These are phyloP conservation scores for Petunia axillaris DNA, from an alignment of 257 asterid species.

Conservation along the genomic window DNA sequence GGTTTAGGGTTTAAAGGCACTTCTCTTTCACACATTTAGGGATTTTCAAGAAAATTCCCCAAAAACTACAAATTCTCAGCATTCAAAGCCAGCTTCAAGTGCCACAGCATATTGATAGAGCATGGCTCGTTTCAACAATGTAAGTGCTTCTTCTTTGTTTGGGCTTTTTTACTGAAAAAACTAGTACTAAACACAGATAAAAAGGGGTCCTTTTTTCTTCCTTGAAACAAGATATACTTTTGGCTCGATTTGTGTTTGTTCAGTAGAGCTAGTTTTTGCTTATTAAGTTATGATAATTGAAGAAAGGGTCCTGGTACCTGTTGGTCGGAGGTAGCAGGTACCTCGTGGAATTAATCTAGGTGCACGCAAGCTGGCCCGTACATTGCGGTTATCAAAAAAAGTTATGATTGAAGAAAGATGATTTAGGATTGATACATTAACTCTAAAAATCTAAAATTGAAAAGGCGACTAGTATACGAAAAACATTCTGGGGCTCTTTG, in stretches of 20 bases:
- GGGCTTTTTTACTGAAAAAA: background rate
- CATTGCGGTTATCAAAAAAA: no score
- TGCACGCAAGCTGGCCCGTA: no score
- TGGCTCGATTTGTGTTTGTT: background rate
- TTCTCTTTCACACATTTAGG: background rate
- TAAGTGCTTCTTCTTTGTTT: background rate
- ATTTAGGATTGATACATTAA: no score
- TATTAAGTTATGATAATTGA: background rate
- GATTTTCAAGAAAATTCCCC: background rate
- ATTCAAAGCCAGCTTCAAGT: background rate
- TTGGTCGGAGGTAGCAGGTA: no score
- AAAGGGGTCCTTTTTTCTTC: no score
- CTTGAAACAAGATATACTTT: no score
- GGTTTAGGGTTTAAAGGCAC: no score
- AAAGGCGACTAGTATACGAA: background rate
- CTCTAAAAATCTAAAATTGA: no score
- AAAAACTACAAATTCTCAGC: background rate
- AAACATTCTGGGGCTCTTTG: background rate
- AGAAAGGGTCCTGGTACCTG: background rate
- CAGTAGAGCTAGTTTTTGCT: background rate
- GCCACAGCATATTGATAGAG: background rate
- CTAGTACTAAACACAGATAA: no score
- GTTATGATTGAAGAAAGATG: no score
- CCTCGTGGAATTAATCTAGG: no score
- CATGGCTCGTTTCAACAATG: conserved; percentile 18